A percentile compares a stretch with the other conserved stretches of the same genome.
Conservation (phyloP, 2,329 filamentous ascomycete genomes). For the Phaeosphaeriaceae sp. region DNA sequence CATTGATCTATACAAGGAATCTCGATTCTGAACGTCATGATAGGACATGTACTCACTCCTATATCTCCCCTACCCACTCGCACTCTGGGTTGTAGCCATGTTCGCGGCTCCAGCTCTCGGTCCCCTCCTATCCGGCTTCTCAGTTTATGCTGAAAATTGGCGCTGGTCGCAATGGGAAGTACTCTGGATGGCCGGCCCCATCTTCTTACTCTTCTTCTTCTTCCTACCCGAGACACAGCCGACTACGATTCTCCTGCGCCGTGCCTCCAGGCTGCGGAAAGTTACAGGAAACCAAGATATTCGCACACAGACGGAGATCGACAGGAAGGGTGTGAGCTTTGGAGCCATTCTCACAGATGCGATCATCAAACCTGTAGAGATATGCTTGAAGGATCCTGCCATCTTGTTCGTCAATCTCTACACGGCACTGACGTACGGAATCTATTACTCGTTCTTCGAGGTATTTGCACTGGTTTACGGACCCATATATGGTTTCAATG, state of each 20-base stretch:
- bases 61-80: background rate
- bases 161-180: slow-evolving; percentile 71
- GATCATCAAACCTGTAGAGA: slow-evolving; percentile 64
- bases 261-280: slow-evolving; percentile 67
- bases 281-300: slow-evolving; percentile 64
- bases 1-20: background rate
- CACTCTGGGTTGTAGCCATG: background rate
- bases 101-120: slow-evolving; percentile 56
- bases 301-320: slow-evolving; percentile 69
- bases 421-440: slow-evolving; percentile 30
- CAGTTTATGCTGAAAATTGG: slow-evolving; percentile 52
- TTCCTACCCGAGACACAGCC: slow-evolving; percentile 70
- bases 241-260: slow-evolving; percentile 66
- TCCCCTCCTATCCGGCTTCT: slow-evolving; percentile 67
- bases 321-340: slow-evolving; percentile 62
- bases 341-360: slow-evolving; percentile 60
- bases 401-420: slow-evolving; percentile 22
- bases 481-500: slow-evolving; percentile 26
- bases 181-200: slow-evolving; percentile 65
- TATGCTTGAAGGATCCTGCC: slow-evolving; percentile 50
- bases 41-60: slow-evolving; percentile 1
- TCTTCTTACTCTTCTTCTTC: slow-evolving; percentile 67
- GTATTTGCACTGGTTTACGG: slow-evolving; percentile 30
- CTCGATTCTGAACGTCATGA: background rate
- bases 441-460: slow-evolving; percentile 34